phyloP scores from a whole-genome alignment of 2,329 filamentous ascomycete species.

The Penicillium corylophilum region DNA sequence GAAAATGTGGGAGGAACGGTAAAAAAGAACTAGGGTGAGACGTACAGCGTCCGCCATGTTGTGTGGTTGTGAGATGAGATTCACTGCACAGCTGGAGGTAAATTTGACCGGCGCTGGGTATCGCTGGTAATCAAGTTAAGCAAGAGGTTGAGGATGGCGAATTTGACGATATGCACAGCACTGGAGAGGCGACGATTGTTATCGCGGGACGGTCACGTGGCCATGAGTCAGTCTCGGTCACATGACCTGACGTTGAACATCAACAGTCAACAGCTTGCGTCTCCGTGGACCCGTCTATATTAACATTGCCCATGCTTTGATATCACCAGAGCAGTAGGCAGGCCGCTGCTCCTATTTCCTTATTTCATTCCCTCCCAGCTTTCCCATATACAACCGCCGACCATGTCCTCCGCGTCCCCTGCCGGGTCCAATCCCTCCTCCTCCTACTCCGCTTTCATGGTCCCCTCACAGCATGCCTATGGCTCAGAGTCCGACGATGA shows the following conservation, averaged over 20 bases:
- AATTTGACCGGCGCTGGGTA: not conserved
- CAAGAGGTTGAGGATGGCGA: slow-evolving; percentile 14
- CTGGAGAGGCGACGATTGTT: slow-evolving; percentile 21
- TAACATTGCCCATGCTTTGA: slow-evolving; percentile 20
- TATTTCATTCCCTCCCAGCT: not conserved
- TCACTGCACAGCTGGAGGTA: slow-evolving; percentile 11
- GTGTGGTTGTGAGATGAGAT: slow-evolving; percentile 15
- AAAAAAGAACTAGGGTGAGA: slow-evolving; percentile 38
- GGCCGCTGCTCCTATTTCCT: slow-evolving; percentile 32
- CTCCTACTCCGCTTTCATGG: slow-evolving; percentile 41
- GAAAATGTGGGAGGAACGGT: slow-evolving; percentile 44
- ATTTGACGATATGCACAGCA: slow-evolving; percentile 20
- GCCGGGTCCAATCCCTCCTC: slow-evolving; percentile 36
- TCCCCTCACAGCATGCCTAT: slow-evolving; percentile 33
- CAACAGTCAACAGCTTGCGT: slow-evolving; percentile 6
- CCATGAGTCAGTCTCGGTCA: slow-evolving; percentile 14
- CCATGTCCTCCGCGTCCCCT: slow-evolving; percentile 32
- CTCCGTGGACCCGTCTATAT: not conserved
- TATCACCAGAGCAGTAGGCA: slow-evolving; percentile 33
- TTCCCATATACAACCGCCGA: slow-evolving; percentile 4
- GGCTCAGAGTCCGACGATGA: slow-evolving; percentile 38
- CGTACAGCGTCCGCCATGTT: slow-evolving; percentile 47
- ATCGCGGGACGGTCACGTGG: slow-evolving; percentile 24
- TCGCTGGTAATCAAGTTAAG: slow-evolving; percentile 3
- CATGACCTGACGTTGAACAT: slow-evolving; percentile 1